These are phyloP conservation scores for Aspergillus sp. DNA, from an alignment of 2,329 filamentous ascomycete species.

Conservation along the genomic window DNA sequence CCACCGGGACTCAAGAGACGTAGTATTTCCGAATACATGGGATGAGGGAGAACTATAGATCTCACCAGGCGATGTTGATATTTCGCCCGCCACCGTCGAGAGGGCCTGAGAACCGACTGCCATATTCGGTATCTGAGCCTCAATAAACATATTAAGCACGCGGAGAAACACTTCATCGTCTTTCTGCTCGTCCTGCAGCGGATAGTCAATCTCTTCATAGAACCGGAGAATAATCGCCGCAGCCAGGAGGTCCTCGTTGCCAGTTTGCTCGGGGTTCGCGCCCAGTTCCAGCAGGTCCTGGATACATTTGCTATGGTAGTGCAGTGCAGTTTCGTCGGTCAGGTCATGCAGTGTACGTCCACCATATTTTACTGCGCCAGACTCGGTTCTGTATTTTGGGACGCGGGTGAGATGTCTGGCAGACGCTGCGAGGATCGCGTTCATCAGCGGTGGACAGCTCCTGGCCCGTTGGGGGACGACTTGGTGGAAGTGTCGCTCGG, in stretches of 20 bases:
- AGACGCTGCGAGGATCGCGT: slow-evolving; percentile 37
- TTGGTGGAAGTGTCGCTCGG: slow-evolving; percentile 37
- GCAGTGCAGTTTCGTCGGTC: slow-evolving; percentile 31
- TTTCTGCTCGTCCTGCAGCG: slow-evolving; percentile 9
- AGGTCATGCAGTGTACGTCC: slow-evolving; percentile 23
- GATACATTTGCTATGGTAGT: slow-evolving; percentile 42
- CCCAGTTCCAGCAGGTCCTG: slow-evolving; percentile 36
- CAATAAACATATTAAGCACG: slow-evolving; percentile 27
- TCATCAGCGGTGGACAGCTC: slow-evolving; percentile 39
- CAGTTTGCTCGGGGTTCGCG: background rate
- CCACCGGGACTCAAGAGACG: background rate
- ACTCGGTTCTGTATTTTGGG: background rate
- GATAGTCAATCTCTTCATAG: slow-evolving; percentile 43
- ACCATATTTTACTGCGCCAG: background rate
- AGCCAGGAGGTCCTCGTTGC: slow-evolving; percentile 31
- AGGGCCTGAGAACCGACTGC: background rate
- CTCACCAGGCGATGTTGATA: background rate
- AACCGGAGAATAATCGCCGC: slow-evolving; percentile 44
- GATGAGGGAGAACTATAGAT: background rate
- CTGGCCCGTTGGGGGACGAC: slow-evolving; percentile 42
- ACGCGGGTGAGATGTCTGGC: slow-evolving; percentile 32
- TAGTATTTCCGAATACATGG: background rate
- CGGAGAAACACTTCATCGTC: slow-evolving; percentile 21
- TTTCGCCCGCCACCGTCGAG: background rate
- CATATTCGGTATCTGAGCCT: slow-evolving; percentile 12